Evolutionary conservation across 495 filamentous ascomycete genomes (phyloP), one percentile per base, ranked within the genome.

Genomic region (Xylona heveae): DNA sequence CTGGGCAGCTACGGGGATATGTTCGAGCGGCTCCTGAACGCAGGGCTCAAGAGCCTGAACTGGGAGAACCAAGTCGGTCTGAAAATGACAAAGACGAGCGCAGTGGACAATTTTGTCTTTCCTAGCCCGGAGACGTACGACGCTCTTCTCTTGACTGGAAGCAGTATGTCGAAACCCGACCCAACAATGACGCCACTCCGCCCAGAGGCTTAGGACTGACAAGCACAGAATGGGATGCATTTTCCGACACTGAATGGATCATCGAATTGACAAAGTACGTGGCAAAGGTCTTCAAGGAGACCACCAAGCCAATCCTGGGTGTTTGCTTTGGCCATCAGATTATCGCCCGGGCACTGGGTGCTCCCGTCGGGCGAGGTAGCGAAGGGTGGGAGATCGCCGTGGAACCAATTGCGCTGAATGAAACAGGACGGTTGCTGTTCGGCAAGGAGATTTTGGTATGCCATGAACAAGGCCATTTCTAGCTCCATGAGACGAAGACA

Each of bases 121-220:
- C 84, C 84, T 0, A 44, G 58, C 2, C 51, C 83, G 20, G 69
- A 78, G 19, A 55, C 68, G 37, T 51, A 91, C 33, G 85, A 95
- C 57, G 83, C 71, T n/a, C 53, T 93, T 19, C 54, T 92, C n/a
- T 55, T 91, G 18, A 78, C 69, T 0, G 83, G 85, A 9, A 82
- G 79, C 31, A 58, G 31, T 34, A 34, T 16, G 31, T 34, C n/a
- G 9, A 9, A n/a, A n/a, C n/a, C n/a, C n/a, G n/a, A n/a, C n/a
- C n/a, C n/a, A n/a, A n/a, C n/a, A n/a, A n/a, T n/a, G n/a, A n/a
- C n/a, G n/a, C n/a, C n/a, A n/a, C n/a, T n/a, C n/a, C n/a, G n/a
- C n/a, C n/a, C n/a, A n/a, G n/a, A n/a, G n/a, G n/a, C n/a, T n/a
- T n/a, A n/a, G n/a, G n/a, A n/a, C n/a, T n/a, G n/a, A n/a, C n/a